Conservation (phyloP, 805 yeast species). For the Kazachstania bromeliacearum region DNA sequence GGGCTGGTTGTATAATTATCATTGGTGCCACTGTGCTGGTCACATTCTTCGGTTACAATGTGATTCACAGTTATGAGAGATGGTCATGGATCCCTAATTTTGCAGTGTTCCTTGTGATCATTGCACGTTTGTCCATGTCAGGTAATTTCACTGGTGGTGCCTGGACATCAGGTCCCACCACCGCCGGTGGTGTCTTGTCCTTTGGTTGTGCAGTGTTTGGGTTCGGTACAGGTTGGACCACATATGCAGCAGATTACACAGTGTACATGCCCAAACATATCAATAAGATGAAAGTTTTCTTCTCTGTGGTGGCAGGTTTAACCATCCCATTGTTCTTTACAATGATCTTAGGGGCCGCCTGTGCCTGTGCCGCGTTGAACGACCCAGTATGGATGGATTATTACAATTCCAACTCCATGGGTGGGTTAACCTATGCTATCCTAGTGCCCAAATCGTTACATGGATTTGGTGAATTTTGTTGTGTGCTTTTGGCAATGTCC, state of each 20-base stretch:
- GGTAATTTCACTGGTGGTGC: conserved; percentile 51
- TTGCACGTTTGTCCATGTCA: conserved; percentile 63
- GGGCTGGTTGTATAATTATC: conserved; percentile 81
- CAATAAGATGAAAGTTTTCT: conserved; percentile 49
- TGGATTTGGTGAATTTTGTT: conserved; percentile 82
- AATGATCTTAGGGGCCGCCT: conserved; percentile 77
- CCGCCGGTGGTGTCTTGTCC: conserved; percentile 68
- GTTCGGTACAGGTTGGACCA: conserved; percentile 89
- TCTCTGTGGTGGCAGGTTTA: conserved; percentile 54
- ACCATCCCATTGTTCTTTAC: conserved; percentile 58
- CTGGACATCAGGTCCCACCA: conserved; percentile 44
- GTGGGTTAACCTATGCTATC: conserved; percentile 76
- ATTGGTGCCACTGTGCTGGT: conserved; percentile 58
- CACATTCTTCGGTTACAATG: conserved; percentile 75
- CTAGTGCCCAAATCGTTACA: conserved; percentile 70
- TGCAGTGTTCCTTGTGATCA: conserved; percentile 63
- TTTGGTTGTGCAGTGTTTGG: conserved; percentile 81
- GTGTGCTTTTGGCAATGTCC: conserved; percentile 74
- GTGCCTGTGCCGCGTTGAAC: conserved; percentile 54
- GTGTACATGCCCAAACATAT: conserved; percentile 70
- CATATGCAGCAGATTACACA: conserved; percentile 87
- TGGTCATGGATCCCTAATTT: conserved; percentile 82
- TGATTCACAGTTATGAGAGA: conserved; percentile 73
- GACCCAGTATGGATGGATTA: conserved; percentile 37
- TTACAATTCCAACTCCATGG: conserved; percentile 48